Conservation (phyloP, 2,329 filamentous ascomycete species). For the Acephala macrosclerotiorum region DNA sequence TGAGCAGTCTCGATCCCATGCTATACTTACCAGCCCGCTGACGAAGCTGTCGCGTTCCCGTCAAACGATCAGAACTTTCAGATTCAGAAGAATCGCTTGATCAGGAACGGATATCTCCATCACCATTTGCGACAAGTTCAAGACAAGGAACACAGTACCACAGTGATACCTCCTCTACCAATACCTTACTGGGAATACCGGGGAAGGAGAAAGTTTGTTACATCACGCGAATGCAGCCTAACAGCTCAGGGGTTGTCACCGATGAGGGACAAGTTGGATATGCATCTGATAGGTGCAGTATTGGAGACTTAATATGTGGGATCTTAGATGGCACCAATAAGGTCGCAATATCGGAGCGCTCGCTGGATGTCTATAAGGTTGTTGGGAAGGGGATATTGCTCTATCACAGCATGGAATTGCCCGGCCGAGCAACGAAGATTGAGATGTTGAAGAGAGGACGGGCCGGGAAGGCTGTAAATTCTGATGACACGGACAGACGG, state of each 20-base stretch:
- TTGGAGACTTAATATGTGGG: neutral
- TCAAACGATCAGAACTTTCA: no score
- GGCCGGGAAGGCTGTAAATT: neutral
- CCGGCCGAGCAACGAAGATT: neutral
- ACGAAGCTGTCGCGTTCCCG: no score
- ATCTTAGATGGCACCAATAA: neutral
- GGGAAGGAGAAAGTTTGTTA: neutral
- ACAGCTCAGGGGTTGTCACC: neutral
- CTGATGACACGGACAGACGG: neutral
- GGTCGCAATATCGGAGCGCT: neutral
- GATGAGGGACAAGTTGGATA: constrained; percentile 5
- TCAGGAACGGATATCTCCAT: no score
- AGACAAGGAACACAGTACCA: no score
- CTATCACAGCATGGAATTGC: neutral
- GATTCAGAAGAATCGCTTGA: no score
- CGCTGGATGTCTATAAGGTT: neutral
- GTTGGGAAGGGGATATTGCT: neutral
- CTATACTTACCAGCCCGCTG: neutral
- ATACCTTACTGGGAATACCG: neutral
- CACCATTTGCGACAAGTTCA: no score
- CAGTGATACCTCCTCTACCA: neutral
- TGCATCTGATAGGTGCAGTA: neutral
- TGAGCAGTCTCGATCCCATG: neutral
- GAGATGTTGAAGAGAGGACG: neutral
- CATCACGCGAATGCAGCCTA: neutral